These are phyloP conservation scores for Calocera cornea DNA, from an alignment of 768 basidiomycete species.

Conservation along the genomic window DNA sequence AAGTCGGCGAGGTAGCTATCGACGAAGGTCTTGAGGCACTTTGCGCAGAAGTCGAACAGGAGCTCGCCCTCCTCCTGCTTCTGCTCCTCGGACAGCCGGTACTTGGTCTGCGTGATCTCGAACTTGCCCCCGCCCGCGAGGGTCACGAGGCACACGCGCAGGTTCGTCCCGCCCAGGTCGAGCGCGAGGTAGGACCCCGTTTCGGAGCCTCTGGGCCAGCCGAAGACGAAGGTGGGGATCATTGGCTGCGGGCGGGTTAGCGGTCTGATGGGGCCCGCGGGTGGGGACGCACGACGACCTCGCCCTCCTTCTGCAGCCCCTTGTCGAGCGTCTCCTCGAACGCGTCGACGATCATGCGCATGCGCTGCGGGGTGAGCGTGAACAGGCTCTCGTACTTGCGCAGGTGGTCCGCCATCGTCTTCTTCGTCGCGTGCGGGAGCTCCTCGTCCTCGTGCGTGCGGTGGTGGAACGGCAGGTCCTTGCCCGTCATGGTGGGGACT, in stretches of 20 bases:
- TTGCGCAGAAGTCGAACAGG: slow-evolving; percentile 94
- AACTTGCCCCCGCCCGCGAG: slow-evolving; percentile 90
- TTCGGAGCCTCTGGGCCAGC: slow-evolving; percentile 86
- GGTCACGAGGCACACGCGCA: slow-evolving; percentile 95
- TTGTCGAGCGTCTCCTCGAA: slow-evolving; percentile 84
- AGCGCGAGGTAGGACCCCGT: slow-evolving; percentile 80
- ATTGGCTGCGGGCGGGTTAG: slow-evolving; percentile 46
- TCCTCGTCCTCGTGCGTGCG: slow-evolving; percentile 35
- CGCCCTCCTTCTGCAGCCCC: slow-evolving; percentile 67
- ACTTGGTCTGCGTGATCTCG: slow-evolving; percentile 95
- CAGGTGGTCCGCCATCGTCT: slow-evolving; percentile 87
- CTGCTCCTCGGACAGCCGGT: slow-evolving; percentile 91
- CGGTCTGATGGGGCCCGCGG: not conserved
- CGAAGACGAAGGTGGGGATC: slow-evolving; percentile 96
- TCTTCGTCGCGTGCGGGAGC: slow-evolving; percentile 89
- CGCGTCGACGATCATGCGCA: slow-evolving; percentile 94
- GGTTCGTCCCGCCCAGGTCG: slow-evolving; percentile 75
- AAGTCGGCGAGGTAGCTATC: slow-evolving; percentile 43
- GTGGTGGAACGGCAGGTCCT: not conserved
- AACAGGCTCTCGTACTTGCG: slow-evolving; percentile 83
- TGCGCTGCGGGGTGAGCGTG: slow-evolving; percentile 75
- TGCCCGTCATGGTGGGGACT: not conserved
- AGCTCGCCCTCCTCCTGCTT: slow-evolving; percentile 95
- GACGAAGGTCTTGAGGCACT: slow-evolving; percentile 81
- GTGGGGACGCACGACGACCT: slow-evolving; percentile 67